A percentile compares a stretch with the other conserved stretches of the same genome.
These are phyloP conservation scores for Sporobolomyces pararoseus DNA, from an alignment of 768 basidiomycete genomes.

Conservation along the genomic window DNA sequence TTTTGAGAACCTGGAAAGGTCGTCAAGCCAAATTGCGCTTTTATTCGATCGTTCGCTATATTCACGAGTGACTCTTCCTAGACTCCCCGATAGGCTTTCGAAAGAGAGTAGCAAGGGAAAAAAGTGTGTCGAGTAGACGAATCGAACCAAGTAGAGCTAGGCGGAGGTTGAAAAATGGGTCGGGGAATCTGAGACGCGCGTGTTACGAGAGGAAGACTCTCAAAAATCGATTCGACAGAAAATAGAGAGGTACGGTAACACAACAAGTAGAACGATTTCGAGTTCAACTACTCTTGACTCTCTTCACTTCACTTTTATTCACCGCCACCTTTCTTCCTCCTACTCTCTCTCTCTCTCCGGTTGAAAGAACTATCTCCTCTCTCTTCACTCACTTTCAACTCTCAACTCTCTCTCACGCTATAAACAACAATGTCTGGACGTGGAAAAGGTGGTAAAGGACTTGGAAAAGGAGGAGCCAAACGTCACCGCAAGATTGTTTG, in stretches of 20 bases:
- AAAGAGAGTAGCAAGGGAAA: too few relatives aligned
- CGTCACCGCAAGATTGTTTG: conserved; percentile 87
- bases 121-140: too few relatives aligned
- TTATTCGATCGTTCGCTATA: too few relatives aligned
- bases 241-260: not conserved
- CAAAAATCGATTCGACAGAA: not conserved
- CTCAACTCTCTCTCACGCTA: conserved; percentile 10
- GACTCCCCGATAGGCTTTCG: too few relatives aligned
- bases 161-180: conserved; percentile 1
- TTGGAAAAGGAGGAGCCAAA: conserved; percentile 95
- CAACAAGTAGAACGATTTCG: not conserved
- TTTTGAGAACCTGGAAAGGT: too few relatives aligned
- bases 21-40: too few relatives aligned
- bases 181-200: not conserved
- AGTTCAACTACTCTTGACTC: conserved; percentile 1
- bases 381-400: not conserved
- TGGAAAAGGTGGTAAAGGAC: conserved; percentile 74
- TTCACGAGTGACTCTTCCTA: too few relatives aligned
- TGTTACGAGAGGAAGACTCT: not conserved
- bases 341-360: too few relatives aligned
- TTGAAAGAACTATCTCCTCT: too few relatives aligned
- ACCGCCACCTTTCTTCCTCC: not conserved
- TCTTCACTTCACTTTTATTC: not conserved
- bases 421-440: conserved; percentile 71
- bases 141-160: not conserved